These are phyloP conservation scores for Straminergon stramineum DNA, from an alignment of 225 moss, liverwort and hornwort species.

Conservation along the genomic window DNA sequence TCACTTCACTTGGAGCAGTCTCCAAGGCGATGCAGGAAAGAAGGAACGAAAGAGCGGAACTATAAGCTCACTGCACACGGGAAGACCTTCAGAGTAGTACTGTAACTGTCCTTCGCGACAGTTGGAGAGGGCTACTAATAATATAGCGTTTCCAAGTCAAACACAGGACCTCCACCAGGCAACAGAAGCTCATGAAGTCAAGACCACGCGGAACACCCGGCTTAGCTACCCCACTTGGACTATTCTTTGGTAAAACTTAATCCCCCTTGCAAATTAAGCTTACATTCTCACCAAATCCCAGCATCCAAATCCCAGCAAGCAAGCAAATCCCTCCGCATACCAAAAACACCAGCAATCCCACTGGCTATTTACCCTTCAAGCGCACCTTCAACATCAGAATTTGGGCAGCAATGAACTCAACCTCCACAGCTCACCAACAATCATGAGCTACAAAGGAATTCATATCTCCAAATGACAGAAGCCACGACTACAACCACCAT, in stretches of 20 bases:
- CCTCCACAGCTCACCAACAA: neutral
- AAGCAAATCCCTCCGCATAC: neutral
- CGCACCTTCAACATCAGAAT: neutral
- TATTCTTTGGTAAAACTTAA: neutral
- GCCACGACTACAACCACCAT: neutral
- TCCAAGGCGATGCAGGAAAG: neutral
- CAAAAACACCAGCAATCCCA: neutral
- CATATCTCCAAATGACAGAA: neutral
- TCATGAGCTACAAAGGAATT: neutral
- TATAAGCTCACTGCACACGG: neutral
- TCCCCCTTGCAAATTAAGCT: neutral
- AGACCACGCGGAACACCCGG: neutral
- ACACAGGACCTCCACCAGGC: neutral
- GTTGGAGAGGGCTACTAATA: neutral
- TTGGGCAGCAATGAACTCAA: neutral
- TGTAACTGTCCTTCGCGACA: neutral
- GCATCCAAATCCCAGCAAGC: neutral
- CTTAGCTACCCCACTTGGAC: neutral
- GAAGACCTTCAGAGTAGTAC: neutral
- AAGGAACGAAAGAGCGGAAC: neutral
- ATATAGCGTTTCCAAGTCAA: neutral
- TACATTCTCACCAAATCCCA: neutral
- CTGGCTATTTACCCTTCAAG: neutral
- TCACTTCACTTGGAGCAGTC: neutral
- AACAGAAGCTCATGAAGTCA: neutral